Percentiles rank a stretch among this genome's conserved stretches.
phyloP scores from a whole-genome alignment of 768 basidiomycete species.

The Austroboletus eburneus region DNA sequence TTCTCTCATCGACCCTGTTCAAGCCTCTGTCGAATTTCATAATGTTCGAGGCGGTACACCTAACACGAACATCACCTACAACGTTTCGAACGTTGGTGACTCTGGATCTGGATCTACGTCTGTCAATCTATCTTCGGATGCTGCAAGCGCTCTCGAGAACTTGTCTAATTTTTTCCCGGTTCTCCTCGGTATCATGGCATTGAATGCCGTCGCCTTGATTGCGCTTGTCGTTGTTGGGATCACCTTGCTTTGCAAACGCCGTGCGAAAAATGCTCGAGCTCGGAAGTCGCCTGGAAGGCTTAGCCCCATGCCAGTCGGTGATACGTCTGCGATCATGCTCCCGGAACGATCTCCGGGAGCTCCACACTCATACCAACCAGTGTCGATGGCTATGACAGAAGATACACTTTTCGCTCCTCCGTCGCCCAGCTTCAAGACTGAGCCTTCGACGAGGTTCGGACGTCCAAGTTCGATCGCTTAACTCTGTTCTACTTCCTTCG shows the following conservation, averaged over 20 bases:
- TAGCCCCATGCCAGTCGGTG: constrained; percentile 56
- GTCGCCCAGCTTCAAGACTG: constrained; percentile 51
- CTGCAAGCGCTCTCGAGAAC: constrained; percentile 55
- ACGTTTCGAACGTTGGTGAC: constrained; percentile 39
- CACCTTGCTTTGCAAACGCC: constrained; percentile 49
- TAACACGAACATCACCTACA: constrained; percentile 65
- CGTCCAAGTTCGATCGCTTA: constrained; percentile 44
- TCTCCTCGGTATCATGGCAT: constrained; percentile 69
- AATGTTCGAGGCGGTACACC: constrained; percentile 59
- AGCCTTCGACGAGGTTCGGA: constrained; percentile 21
- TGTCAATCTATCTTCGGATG: constrained; percentile 55
- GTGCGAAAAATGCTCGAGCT: constrained; percentile 33
- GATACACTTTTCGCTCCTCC: constrained; percentile 52
- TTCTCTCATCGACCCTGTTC: constrained; percentile 60
- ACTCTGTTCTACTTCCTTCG: constrained; percentile 5
- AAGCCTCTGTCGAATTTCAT: constrained; percentile 72
- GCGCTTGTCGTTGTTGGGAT: constrained; percentile 52
- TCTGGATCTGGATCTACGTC: constrained; percentile 44
- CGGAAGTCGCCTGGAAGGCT: constrained; percentile 42
- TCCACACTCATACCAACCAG: constrained; percentile 63
- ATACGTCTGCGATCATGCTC: constrained; percentile 27
- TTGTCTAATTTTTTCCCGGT: constrained; percentile 66
- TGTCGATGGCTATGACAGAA: constrained; percentile 50
- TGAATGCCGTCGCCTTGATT: constrained; percentile 71
- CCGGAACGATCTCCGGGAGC: constrained; percentile 36